Base-by-base conservation (phyloP, 805 yeast species). In the Sungouiella blattae region DNA sequence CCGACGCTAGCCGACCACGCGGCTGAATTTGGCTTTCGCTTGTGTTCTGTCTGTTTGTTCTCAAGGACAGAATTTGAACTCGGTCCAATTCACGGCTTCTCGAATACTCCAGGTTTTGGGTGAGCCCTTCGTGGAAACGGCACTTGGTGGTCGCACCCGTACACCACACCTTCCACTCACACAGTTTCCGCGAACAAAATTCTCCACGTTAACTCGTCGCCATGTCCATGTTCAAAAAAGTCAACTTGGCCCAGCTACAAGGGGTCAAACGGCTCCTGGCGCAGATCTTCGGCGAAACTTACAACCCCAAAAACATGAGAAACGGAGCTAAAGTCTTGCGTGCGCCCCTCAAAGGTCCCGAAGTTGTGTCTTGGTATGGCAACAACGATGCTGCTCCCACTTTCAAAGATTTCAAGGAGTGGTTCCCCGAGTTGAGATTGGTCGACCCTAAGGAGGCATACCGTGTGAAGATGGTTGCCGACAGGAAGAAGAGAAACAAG, bases 401-500 rank as follows among this genome's bases (percentile, higher is more conserved):
- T 9, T 78, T 80, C 57, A 71, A 66, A 43, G 78, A 80, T 47
- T 66, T 82, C 55, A 75, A 74, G 52, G 57, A 64, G 24, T 62
- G 79, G 60, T 79, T 67, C 47, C 72, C 71, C 48, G 71, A 65
- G 36, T 58, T 67, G 41, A 65, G 67, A 34, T 73, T 85, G 45
- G 70, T 73, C 5, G 83, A 83, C 47, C 83, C 82, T 36, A 77
- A 75, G 41, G 94, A 85, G 56, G 76, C 71, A 28, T 79, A 81
- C 60, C 73, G 95, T 60, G 53, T 82, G 42, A 73, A 67, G 40
- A 78, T 78, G 77, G 79, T 78, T 15, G 77, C 53, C 22, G 69
- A 64, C 37, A 73, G 86, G 61, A 84, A 80, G 70, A 80, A 83
- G 74, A 83, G 93, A 77, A 89, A 87, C 62, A 85, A 85, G 62